Conservation (phyloP, 2,329 filamentous ascomycete species). For the Seiridium unicorne region DNA sequence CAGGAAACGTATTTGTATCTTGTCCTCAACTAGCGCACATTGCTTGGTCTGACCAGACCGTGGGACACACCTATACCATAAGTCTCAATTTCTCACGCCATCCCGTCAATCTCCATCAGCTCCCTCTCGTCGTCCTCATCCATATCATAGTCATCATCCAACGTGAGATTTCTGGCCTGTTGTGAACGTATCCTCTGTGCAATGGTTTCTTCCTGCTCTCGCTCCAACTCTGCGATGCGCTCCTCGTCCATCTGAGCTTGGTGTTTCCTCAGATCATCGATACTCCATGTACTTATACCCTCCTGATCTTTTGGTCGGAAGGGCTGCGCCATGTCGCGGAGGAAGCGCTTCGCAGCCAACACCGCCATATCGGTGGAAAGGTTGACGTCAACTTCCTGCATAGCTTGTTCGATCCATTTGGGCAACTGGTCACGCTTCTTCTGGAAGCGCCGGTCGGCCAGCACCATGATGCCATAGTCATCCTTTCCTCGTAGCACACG, state of each 20-base stretch:
- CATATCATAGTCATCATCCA: slow-evolving; percentile 46
- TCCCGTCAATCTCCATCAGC: slow-evolving; percentile 47
- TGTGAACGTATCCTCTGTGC: slow-evolving; percentile 23
- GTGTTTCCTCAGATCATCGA: slow-evolving; percentile 73
- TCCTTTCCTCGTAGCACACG: slow-evolving; percentile 95
- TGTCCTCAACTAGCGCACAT: too few species aligned
- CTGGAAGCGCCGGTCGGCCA: slow-evolving; percentile 89
- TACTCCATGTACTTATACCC: slow-evolving; percentile 89
- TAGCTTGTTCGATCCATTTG: slow-evolving; percentile 92
- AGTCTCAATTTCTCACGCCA: not conserved
- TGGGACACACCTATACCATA: not conserved
- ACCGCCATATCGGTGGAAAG: slow-evolving; percentile 95
- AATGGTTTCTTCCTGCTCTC: slow-evolving; percentile 43
- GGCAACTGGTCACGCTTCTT: slow-evolving; percentile 89
- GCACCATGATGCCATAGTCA: slow-evolving; percentile 99
- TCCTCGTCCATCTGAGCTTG: slow-evolving; percentile 74
- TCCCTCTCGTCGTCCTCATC: slow-evolving; percentile 53
- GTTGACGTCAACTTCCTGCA: slow-evolving; percentile 83
- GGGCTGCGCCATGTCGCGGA: slow-evolving; percentile 88
- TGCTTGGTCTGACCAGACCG: too few species aligned
- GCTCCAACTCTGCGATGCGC: slow-evolving; percentile 61
- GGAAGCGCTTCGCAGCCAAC: slow-evolving; percentile 82
- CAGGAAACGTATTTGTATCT: too few species aligned
- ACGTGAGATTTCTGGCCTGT: slow-evolving; percentile 19
- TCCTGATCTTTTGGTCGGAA: slow-evolving; percentile 83